These are phyloP conservation scores for Sorghum bicolor DNA, from an alignment of 176 grass and related monocot species.

Conservation along the genomic window DNA sequence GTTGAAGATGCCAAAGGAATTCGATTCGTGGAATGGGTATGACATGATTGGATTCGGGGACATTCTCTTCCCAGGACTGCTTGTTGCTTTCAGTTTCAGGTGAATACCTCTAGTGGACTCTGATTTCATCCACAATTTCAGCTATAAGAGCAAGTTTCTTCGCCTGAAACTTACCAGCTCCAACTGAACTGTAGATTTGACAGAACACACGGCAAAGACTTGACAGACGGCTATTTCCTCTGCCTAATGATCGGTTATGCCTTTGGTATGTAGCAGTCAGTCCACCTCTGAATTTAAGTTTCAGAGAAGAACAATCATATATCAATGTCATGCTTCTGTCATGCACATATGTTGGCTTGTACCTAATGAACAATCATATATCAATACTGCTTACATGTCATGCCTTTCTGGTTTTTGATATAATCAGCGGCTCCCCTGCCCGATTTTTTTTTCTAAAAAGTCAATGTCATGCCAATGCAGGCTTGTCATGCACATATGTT, in stretches of 20 bases:
- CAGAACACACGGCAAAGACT: slow-evolving; percentile 51
- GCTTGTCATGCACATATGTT: slow-evolving; percentile 79
- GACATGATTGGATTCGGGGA: slow-evolving; percentile 99
- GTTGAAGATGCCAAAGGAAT: slow-evolving; percentile 86
- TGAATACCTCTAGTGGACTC: background rate
- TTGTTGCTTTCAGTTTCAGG: slow-evolving; percentile 94
- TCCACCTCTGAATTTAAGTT: slow-evolving; percentile 4
- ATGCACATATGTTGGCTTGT: no score
- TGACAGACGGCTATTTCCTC: slow-evolving; percentile 66
- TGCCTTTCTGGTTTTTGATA: background rate
- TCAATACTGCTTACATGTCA: background rate
- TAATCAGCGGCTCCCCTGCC: background rate
- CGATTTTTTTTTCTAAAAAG: background rate
- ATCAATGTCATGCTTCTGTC: no score
- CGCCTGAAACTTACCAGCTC: slow-evolving; percentile 9
- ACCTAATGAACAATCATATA: no score
- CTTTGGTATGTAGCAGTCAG: slow-evolving; percentile 45
- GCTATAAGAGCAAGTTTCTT: background rate
- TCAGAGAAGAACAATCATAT: slow-evolving; percentile 15
- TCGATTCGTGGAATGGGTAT: slow-evolving; percentile 85
- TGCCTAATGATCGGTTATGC: slow-evolving; percentile 70
- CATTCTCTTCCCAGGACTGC: slow-evolving; percentile 92
- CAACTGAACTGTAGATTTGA: slow-evolving; percentile 56
- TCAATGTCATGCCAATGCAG: slow-evolving; percentile 33
- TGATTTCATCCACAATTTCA: background rate